phyloP scores from a whole-genome alignment of 805 yeast species.

The Ogataea nitratoaversa region DNA sequence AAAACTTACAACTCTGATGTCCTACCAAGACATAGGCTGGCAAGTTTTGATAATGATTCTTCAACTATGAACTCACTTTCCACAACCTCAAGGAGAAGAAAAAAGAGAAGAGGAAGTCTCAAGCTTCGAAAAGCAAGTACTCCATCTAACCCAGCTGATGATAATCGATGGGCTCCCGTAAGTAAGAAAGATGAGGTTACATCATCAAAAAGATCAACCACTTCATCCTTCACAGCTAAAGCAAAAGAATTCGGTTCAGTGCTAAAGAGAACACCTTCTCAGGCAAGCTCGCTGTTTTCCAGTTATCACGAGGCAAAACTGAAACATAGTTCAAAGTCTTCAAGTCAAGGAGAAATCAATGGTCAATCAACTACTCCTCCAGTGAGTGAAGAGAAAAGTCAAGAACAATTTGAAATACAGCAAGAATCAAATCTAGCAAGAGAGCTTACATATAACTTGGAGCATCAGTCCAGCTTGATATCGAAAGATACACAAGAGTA shows the following conservation, averaged over 20 bases:
- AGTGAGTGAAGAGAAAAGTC: too few relatives aligned
- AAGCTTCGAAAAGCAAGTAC: slow-evolving; percentile 4
- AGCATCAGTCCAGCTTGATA: neutral
- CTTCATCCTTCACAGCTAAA: neutral
- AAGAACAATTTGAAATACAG: too few relatives aligned
- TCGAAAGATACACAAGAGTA: neutral
- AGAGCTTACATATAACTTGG: neutral
- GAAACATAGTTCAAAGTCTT: neutral
- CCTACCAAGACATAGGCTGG: neutral
- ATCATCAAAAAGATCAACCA: neutral
- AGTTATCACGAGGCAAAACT: neutral
- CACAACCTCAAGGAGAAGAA: slow-evolving; percentile 8
- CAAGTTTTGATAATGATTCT: neutral
- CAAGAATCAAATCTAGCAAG: too few relatives aligned
- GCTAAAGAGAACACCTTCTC: neutral
- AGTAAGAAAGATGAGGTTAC: neutral
- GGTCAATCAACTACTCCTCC: too few relatives aligned
- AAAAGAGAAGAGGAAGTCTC: slow-evolving; percentile 16
- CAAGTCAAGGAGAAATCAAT: neutral
- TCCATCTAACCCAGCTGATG: too few relatives aligned
- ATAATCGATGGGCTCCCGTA: too few relatives aligned
- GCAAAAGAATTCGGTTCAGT: neutral
- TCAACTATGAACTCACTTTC: slow-evolving; percentile 8
- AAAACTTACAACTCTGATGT: neutral
- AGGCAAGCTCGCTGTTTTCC: neutral